phyloP scores from a whole-genome alignment of 257 asterid genomes.

The Solanum tarapatanum region DNA sequence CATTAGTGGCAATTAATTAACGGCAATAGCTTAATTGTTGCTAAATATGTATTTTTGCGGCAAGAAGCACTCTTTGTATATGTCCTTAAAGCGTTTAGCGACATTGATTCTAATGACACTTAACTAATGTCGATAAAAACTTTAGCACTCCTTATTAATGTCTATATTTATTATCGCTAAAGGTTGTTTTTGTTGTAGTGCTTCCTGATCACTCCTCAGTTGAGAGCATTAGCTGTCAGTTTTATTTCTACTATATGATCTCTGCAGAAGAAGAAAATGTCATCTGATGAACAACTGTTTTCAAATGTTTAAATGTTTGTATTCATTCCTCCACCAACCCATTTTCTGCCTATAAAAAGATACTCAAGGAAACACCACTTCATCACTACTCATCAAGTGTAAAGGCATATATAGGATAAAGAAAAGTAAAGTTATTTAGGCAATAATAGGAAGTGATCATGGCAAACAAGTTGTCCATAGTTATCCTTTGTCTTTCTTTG shows the following conservation, averaged over 20 bases:
- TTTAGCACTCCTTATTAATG: no score
- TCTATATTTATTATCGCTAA: no score
- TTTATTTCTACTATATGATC: background rate
- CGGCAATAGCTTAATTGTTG: fast-evolving
- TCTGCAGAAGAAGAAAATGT: background rate
- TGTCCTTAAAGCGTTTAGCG: no score
- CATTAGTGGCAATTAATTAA: background rate
- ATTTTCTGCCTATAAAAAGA: conserved; percentile 10
- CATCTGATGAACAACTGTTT: background rate
- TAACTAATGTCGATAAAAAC: no score
- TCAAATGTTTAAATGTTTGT: background rate
- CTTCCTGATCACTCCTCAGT: background rate
- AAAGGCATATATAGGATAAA: background rate
- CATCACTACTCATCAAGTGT: background rate
- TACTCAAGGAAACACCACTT: background rate
- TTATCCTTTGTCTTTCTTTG: conserved; percentile 12
- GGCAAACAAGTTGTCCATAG: conserved; percentile 8
- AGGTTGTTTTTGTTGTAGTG: no score
- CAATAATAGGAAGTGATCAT: background rate
- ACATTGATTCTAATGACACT: no score
- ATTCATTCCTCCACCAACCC: background rate
- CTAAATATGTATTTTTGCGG: no score
- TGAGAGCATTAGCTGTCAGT: background rate
- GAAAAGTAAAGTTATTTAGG: background rate
- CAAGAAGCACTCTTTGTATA: no score